Conservation (phyloP, 257 asterid species). For the Salvia miltiorrhiza region DNA sequence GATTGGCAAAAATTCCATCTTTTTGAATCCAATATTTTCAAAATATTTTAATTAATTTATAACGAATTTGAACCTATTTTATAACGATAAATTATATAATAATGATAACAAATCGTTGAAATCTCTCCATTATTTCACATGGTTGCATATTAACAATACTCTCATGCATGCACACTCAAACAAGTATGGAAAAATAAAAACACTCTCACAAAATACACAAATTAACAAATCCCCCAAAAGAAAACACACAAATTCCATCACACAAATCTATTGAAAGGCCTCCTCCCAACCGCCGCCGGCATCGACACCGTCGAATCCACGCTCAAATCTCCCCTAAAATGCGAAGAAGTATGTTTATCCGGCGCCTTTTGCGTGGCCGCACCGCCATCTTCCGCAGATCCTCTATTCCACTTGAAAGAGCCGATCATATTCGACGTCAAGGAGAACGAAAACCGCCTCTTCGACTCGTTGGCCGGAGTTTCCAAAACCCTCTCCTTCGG, state of each 20-base stretch:
- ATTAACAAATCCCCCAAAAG: constrained; percentile 12
- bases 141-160: constrained; percentile 22
- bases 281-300: constrained; percentile 76
- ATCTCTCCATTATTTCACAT: constrained; percentile 37
- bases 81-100: too few species aligned
- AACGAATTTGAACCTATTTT: too few species aligned
- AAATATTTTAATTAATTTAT: too few species aligned
- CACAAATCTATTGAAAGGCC: constrained; percentile 89
- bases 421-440: constrained; percentile 65
- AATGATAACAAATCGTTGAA: background rate
- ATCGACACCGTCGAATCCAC: constrained; percentile 68
- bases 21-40: too few species aligned
- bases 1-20: too few species aligned
- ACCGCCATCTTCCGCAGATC: constrained; percentile 39
- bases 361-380: constrained; percentile 35
- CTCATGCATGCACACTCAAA: constrained; percentile 31
- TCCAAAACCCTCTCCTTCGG: constrained; percentile 63
- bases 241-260: constrained; percentile 32
- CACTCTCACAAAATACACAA: constrained; percentile 18
- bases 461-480: constrained; percentile 61
- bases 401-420: constrained; percentile 70
- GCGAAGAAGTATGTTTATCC: constrained; percentile 39
- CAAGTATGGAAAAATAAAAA: background rate
- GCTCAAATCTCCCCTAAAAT: constrained; percentile 51
- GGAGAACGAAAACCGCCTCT: constrained; percentile 73